Percentiles rank a stretch among this genome's conserved stretches.
Conservation (phyloP, 768 basidiomycete genomes). For the Exidia glandulosa region DNA sequence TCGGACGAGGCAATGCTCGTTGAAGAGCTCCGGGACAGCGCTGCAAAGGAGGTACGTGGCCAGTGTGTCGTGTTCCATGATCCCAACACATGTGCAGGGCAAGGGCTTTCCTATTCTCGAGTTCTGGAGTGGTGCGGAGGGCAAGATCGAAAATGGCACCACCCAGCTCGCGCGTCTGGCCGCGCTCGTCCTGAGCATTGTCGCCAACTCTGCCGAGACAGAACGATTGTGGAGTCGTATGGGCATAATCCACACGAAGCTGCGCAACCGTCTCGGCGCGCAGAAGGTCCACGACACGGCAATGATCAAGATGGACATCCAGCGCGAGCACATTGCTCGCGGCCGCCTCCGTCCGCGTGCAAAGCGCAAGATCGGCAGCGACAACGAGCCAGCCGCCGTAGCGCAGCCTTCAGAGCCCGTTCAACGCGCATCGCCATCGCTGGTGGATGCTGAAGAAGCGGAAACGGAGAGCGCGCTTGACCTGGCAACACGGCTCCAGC, state of each 20-base stretch:
- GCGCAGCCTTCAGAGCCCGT: no score
- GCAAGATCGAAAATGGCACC: no score
- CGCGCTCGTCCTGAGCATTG: conserved; percentile 12
- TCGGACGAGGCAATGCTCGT: conserved; percentile 4
- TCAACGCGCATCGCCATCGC: no score
- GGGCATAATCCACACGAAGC: conserved; percentile 15
- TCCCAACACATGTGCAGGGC: neutral
- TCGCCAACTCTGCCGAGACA: conserved; percentile 20
- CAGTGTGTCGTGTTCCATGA: neutral
- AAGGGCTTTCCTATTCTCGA: neutral
- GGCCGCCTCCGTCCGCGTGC: no score
- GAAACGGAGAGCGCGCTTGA: no score
- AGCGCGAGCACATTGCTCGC: no score
- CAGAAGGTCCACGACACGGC: no score
- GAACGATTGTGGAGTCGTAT: conserved; percentile 21
- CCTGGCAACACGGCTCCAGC: no score
- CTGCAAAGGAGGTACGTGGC: neutral
- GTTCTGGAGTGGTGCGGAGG: neutral
- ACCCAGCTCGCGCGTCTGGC: conserved; percentile 12
- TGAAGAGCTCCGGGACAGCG: neutral
- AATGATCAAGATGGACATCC: no score
- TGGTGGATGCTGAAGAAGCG: no score
- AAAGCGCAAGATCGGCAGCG: no score
- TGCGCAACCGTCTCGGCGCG: conserved; percentile 12
- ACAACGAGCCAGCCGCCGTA: no score